phyloP scores from a whole-genome alignment of 164 flowering plant genomes.

The Cinnamomum chago region DNA sequence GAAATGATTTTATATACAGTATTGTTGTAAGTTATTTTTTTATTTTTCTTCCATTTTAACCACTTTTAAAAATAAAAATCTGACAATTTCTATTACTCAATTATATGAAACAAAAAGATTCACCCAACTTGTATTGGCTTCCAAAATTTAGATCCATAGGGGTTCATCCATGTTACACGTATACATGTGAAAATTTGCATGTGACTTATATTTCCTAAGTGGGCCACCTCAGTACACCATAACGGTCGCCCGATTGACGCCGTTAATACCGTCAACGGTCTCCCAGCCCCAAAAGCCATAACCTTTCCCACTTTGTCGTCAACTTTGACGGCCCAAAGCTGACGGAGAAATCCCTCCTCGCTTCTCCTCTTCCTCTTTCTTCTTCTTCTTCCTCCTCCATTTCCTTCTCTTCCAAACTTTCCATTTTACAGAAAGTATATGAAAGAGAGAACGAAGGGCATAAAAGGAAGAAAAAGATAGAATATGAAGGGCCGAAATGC shows the following conservation, averaged over 20 bases:
- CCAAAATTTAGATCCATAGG: no score
- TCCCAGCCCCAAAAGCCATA: neutral
- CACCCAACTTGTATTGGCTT: no score
- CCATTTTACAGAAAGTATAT: neutral
- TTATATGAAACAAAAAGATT: no score
- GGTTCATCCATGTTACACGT: no score
- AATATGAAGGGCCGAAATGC: neutral
- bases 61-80: no score
- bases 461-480: neutral
- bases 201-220: neutral
- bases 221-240: neutral
- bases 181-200: no score
- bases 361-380: neutral
- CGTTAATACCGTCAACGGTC: neutral
- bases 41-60: no score
- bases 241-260: neutral
- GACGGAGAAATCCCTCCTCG: neutral
- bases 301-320: conserved; percentile 1
- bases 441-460: neutral
- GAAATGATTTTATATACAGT: no score
- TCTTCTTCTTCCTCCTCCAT: neutral
- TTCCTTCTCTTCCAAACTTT: neutral
- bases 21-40: no score
- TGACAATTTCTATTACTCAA: no score
- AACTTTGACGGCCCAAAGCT: conserved; percentile 2